These are phyloP conservation scores for Amanita inopinata DNA, from an alignment of 768 basidiomycete genomes.

Conservation along the genomic window DNA sequence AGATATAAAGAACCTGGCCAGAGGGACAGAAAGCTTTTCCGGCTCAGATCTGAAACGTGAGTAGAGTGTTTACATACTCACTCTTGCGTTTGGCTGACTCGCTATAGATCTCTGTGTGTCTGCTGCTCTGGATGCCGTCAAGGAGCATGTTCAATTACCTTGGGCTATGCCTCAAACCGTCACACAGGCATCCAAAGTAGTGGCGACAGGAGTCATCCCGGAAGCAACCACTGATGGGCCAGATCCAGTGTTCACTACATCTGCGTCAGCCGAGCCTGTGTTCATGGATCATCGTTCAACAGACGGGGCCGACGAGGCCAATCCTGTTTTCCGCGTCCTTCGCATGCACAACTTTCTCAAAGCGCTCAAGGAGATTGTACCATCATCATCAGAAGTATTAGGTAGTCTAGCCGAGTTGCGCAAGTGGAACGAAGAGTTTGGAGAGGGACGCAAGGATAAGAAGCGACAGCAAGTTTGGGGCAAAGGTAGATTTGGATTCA, in stretches of 20 bases:
- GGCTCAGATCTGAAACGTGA: conserved; percentile 92
- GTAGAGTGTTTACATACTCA: conserved; percentile 21
- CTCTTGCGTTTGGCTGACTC: conserved; percentile 5
- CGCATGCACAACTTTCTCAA: conserved; percentile 63
- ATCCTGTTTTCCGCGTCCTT: conserved; percentile 27
- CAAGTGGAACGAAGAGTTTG: conserved; percentile 92
- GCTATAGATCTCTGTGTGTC: conserved; percentile 80
- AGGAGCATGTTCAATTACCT: conserved; percentile 73
- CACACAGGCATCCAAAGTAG: neutral
- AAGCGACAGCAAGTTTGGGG: conserved; percentile 75
- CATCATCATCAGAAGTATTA: conserved; percentile 76
- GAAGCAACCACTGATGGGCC: neutral
- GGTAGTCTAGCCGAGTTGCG: conserved; percentile 67
- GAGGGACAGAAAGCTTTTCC: conserved; percentile 78
- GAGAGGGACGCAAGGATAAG: conserved; percentile 67
- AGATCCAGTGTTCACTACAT: too few species aligned
- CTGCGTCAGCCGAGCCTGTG: conserved; percentile 4
- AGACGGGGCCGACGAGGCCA: conserved; percentile 3
- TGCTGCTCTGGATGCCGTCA: conserved; percentile 86
- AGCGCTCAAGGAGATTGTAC: conserved; percentile 83
- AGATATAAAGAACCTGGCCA: conserved; percentile 48
- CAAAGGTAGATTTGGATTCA: conserved; percentile 82
- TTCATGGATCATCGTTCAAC: conserved; percentile 11
- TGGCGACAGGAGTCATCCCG: neutral
- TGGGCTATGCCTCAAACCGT: conserved; percentile 37